Base-by-base conservation (phyloP, 148 eudicot species). In the Rhododendron ovatum region DNA sequence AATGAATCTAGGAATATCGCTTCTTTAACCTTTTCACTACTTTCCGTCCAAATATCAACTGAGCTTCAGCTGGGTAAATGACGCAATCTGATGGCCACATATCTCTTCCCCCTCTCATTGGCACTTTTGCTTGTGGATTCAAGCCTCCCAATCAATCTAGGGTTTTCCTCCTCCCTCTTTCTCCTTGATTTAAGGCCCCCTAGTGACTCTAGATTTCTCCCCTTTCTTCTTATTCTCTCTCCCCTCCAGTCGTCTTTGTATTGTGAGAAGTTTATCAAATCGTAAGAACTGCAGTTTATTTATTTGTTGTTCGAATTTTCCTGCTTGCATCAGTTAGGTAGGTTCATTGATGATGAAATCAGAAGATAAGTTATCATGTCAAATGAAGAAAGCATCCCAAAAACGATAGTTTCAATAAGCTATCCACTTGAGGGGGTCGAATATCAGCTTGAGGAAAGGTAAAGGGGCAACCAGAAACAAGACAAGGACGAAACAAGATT, bases 281-380 rank as follows among this genome's bases (percentile, higher is more conserved):
- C 7, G 10, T 65, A 26, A 65, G 33, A 65, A 65, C 73, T n/a
- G 73, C 30, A 65, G 73, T 26, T n/a, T 10, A 26, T 28, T 67
- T 26, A 3, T 10, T 67, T 28, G 5, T 67, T 28, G 17, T 26
- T 67, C 5, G 35, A 11, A 11, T 26, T 61, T 10, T 67, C 35
- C 35, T 67, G 69, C 17, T 26, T 67, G 26, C 33, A 28, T 24
- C 35, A 41, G 47, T 22, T 78, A 78, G 81, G 81, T 45, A 45
- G 48, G 26, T 79, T 79, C 59, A n/a, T 47, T 48, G 39, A 79
- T 1, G 17, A 79, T n/a, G 82, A 47, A 47, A 47, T 11, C 37
- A 48, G 59, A 79, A 78, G 55, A 78, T 78, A n/a, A n/a, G 53
- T 79, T 4, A 79, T 79, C 82, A 79, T 59, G 22, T 47, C 57